Percentiles rank a stretch among this genome's conserved stretches.
Conservation (phyloP, 495 filamentous ascomycete genomes). For the Penicillium roqueforti region DNA sequence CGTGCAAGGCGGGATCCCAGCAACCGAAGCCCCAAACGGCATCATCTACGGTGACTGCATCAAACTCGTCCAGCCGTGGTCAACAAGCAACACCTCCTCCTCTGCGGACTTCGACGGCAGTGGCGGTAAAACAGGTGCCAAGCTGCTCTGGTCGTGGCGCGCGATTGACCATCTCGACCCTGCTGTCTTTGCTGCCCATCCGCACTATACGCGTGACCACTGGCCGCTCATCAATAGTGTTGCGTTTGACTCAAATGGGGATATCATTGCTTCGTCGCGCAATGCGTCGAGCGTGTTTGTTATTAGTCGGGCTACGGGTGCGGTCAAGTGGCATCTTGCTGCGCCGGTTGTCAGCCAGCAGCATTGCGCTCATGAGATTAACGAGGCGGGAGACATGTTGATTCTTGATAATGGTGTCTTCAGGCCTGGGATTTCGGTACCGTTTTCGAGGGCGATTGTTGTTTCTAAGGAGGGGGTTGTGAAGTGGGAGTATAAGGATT, state of each 20-base stretch:
- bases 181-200: constrained; percentile 31
- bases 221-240: constrained; percentile 45
- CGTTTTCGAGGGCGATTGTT: constrained; percentile 41
- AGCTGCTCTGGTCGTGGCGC: constrained; percentile 43
- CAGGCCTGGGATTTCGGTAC: constrained; percentile 33
- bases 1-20: constrained; percentile 38
- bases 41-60: constrained; percentile 43
- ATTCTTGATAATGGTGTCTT: constrained; percentile 48
- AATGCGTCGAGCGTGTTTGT: constrained; percentile 41
- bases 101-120: constrained; percentile 24
- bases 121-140: constrained; percentile 16
- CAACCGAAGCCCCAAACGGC: constrained; percentile 36
- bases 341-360: constrained; percentile 41
- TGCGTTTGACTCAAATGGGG: constrained; percentile 30
- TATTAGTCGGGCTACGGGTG: constrained; percentile 34
- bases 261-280: constrained; percentile 43
- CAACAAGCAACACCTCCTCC: constrained; percentile 14
- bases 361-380: constrained; percentile 40
- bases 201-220: constrained; percentile 44
- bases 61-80: constrained; percentile 36
- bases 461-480: constrained; percentile 33
- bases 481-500: constrained; percentile 45
- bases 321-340: constrained; percentile 42
- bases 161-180: constrained; percentile 38
- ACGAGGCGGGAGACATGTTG: constrained; percentile 36